Evolutionary conservation across 106 monocot genomes (phyloP).

Genomic region (Dendrobium officinale): DNA sequence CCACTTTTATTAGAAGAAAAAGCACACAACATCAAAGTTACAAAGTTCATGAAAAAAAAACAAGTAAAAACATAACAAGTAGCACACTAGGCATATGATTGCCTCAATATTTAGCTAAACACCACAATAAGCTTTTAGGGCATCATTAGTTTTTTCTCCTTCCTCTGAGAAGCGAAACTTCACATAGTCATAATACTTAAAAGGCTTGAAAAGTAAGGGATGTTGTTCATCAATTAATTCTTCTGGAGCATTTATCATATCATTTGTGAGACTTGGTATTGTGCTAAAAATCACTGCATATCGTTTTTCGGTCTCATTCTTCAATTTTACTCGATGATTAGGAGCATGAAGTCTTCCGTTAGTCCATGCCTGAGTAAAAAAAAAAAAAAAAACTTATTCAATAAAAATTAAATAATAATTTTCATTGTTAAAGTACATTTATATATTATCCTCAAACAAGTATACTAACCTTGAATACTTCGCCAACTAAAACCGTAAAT

Average conservation of each 20-base stretch:
- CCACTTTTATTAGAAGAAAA: too few relatives aligned
- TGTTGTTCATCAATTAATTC: constrained; percentile 19
- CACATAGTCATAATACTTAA: constrained; percentile 9
- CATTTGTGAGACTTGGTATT: not conserved
- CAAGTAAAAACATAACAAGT: too few relatives aligned
- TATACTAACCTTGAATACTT: not conserved
- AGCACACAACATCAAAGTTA: too few relatives aligned
- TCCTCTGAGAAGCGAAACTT: not conserved
- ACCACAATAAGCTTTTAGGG: constrained; percentile 15
- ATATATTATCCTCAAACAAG: not conserved
- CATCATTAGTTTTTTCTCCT: not conserved
- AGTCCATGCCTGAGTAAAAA: constrained; percentile 20
- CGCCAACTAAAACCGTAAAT: constrained; percentile 6
- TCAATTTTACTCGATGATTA: constrained; percentile 2
- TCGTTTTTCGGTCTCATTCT: not conserved
- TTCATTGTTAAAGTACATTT: too few relatives aligned
- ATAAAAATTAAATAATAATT: too few relatives aligned
- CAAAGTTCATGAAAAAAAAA: too few relatives aligned
- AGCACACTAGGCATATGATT: too few relatives aligned
- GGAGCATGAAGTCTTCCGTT: constrained; percentile 23
- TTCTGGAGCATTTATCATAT: constrained; percentile 8
- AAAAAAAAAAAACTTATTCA: not conserved
- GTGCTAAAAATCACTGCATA: not conserved
- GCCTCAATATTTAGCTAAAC: too few relatives aligned
- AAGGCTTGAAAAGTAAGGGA: not conserved